Base-by-base conservation (phyloP, 306 rosid genomes). In the Fragaria nilgerrensis region DNA sequence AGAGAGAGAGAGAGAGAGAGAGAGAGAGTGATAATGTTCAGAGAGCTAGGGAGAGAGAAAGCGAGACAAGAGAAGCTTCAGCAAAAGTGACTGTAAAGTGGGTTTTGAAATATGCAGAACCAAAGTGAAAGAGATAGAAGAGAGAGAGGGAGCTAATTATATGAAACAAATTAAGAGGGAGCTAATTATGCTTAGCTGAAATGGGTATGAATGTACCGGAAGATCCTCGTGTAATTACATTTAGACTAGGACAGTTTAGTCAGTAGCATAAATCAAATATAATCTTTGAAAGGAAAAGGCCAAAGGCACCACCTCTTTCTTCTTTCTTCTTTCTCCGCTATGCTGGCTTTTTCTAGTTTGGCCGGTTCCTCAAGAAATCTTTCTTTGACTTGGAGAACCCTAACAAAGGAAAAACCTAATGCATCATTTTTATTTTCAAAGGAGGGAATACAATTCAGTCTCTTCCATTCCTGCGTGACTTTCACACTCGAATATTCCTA, bases 311-410 rank as follows among this genome's bases (percentile, higher is more conserved):
- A 63, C 43, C 41, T 63, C 20, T 14, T 5, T 62, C 39, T 62
- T 62, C 67, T 29, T 29, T 62, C 68, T 5, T 11, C 14, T 44
- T 3, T 2, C 12, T 41, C 2, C 10, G 7, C 12, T 61, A 61
- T 52, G 82, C 80, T 85, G 78, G 86, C 93, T 80, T 93, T 92
- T 89, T 89, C 90, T 78, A 76, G n/a, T 79, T 87, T 89, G 90
- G 89, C 88, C 72, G 81, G 79, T 89, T 93, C 78, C 90, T 72
- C 90, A 85, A 93, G 87, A 90, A 90, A 90, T 89, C 91, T 86
- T 89, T 86, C 87, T 89, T 93, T 90, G 94, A 93, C 97, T 93
- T 87, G 56, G 77, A 69, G 79, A 86, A 69, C 88, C 85, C 86
- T 74, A 69, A 36, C 50, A 56, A 67, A 78, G 48, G 62, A 64